A percentile compares a stretch with the other conserved stretches of the same genome.
phyloP scores from a whole-genome alignment of 2,329 filamentous ascomycete species.

The Pyrenophora tritici-repentis region DNA sequence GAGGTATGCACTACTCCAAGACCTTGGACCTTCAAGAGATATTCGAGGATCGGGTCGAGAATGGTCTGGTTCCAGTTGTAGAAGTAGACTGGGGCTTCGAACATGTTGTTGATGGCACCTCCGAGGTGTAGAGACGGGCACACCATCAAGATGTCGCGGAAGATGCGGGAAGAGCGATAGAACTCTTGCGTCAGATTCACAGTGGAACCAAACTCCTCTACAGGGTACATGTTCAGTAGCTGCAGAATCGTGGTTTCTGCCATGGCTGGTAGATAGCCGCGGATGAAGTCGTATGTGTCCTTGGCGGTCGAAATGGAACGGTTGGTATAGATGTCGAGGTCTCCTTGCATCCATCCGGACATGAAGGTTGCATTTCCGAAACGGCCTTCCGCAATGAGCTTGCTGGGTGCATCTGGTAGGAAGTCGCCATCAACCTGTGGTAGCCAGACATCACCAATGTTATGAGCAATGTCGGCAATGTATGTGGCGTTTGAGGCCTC shows the following conservation, averaged over 20 bases:
- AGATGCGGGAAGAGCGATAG: slow-evolving; percentile 56
- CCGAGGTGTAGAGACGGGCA: slow-evolving; percentile 56
- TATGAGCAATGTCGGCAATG: slow-evolving; percentile 41
- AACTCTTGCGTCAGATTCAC: slow-evolving; percentile 55
- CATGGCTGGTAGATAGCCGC: slow-evolving; percentile 48
- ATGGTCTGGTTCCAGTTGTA: slow-evolving; percentile 62
- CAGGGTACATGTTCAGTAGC: slow-evolving; percentile 42
- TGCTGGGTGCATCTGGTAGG: slow-evolving; percentile 53
- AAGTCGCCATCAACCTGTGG: slow-evolving; percentile 58
- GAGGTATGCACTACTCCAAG: slow-evolving; percentile 58
- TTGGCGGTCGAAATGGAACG: slow-evolving; percentile 46
- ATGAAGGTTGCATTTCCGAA: slow-evolving; percentile 52
- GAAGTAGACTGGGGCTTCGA: slow-evolving; percentile 52
- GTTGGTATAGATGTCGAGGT: slow-evolving; percentile 53
- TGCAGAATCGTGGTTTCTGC: slow-evolving; percentile 28
- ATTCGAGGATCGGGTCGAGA: slow-evolving; percentile 52
- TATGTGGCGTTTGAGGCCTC: slow-evolving; percentile 54
- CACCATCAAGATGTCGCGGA: slow-evolving; percentile 59
- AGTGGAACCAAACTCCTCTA: slow-evolving; percentile 50
- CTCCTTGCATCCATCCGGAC: slow-evolving; percentile 54
- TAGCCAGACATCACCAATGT: slow-evolving; percentile 57
- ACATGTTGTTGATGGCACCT: slow-evolving; percentile 45
- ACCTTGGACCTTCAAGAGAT: slow-evolving; percentile 41
- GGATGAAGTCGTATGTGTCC: slow-evolving; percentile 51
- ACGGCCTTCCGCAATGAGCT: slow-evolving; percentile 48